Conservation (phyloP, 305 asterid species). For the Caryopteris hybrid region DNA sequence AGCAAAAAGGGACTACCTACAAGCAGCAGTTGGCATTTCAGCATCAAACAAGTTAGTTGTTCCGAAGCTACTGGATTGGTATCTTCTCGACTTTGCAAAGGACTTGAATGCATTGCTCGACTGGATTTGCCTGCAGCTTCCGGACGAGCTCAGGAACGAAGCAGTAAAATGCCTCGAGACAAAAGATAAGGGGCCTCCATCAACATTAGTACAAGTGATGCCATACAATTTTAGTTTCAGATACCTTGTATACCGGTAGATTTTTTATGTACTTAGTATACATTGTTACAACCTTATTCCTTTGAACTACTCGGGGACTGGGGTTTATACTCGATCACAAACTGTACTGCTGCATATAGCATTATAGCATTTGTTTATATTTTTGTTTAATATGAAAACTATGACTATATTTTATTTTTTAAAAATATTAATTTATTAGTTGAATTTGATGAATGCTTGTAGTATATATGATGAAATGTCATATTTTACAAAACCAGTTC, state of each 20-base stretch:
- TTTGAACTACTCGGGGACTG: too few species aligned
- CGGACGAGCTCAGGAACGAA: slow-evolving; percentile 46
- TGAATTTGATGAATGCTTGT: too few species aligned
- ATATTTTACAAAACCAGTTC: too few species aligned
- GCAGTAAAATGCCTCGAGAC: slow-evolving; percentile 47
- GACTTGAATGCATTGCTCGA: slow-evolving; percentile 68
- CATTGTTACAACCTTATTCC: too few species aligned
- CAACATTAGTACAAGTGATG: slow-evolving; percentile 45
- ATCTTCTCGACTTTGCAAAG: slow-evolving; percentile 80
- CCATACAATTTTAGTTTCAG: slow-evolving; percentile 75
- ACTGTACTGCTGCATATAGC: too few species aligned
- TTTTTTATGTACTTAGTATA: too few species aligned
- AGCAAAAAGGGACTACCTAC: slow-evolving; percentile 66
- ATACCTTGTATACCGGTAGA: slow-evolving; percentile 32
- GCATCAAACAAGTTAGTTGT: slow-evolving; percentile 47
- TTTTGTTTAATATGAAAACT: too few species aligned
- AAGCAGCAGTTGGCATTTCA: slow-evolving; percentile 73
- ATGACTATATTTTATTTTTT: too few species aligned
- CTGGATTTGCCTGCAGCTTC: slow-evolving; percentile 82
- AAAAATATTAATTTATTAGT: too few species aligned
- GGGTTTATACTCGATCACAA: too few species aligned
- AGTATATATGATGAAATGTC: too few species aligned
- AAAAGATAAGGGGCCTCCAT: slow-evolving; percentile 40
- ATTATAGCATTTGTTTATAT: too few species aligned
- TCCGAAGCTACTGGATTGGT: slow-evolving; percentile 84